Percentiles rank a stretch among this genome's conserved stretches.
Conservation (phyloP, 2,329 filamentous ascomycete genomes). For the Paracoccidioides brasiliensis region DNA sequence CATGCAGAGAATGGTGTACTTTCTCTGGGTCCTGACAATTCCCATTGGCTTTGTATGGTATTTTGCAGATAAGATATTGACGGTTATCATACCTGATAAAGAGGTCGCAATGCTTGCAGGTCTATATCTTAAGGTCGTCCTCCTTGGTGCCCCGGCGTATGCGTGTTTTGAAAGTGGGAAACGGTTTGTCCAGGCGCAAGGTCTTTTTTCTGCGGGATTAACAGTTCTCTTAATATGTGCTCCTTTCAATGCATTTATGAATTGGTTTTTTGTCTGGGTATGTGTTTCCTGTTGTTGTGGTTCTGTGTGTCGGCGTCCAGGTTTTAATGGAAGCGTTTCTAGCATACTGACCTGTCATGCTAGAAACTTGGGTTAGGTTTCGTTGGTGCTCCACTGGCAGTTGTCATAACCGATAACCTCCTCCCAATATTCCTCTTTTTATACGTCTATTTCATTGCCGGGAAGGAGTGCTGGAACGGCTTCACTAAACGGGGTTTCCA, state of each 20-base stretch:
- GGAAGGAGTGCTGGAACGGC: constrained; percentile 68
- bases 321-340: background rate
- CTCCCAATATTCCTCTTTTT: constrained; percentile 59
- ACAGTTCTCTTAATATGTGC: constrained; percentile 75
- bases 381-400: constrained; percentile 66
- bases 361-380: constrained; percentile 51
- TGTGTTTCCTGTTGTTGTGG: constrained; percentile 14
- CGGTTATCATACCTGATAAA: constrained; percentile 54
- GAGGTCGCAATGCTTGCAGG: constrained; percentile 60
- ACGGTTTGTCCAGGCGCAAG: constrained; percentile 79
- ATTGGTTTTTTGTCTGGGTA: constrained; percentile 69
- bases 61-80: constrained; percentile 52
- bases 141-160: constrained; percentile 61
- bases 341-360: constrained; percentile 5
- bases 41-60: constrained; percentile 63
- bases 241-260: constrained; percentile 66
- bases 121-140: constrained; percentile 56
- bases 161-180: constrained; percentile 67
- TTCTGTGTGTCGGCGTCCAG: background rate
- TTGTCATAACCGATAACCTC: constrained; percentile 60
- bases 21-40: constrained; percentile 57
- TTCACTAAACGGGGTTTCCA: constrained; percentile 55
- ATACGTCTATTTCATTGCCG: constrained; percentile 60
- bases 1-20: constrained; percentile 67
- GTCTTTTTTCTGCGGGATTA: constrained; percentile 68